A percentile compares a stretch with the other conserved stretches of the same genome.
Conservation (phyloP, 495 filamentous ascomycete species). For the Aspergillus steynii region DNA sequence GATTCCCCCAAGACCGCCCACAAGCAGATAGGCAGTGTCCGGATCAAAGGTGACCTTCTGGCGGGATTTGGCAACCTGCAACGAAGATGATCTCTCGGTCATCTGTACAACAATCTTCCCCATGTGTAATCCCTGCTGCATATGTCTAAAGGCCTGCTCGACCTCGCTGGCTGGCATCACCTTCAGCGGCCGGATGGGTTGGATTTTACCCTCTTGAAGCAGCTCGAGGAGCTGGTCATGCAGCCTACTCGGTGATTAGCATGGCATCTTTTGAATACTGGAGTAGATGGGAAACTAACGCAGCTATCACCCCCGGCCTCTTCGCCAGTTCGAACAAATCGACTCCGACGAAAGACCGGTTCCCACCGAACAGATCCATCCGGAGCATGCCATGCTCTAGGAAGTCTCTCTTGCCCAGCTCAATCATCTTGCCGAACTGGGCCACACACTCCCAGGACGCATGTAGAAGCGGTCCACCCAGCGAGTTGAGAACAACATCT, state of each 20-base stretch:
- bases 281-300: neutral
- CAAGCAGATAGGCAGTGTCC: constrained; percentile 41
- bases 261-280: neutral
- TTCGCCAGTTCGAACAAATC: constrained; percentile 20
- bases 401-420: constrained; percentile 38
- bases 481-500: constrained; percentile 51
- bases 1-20: constrained; percentile 58
- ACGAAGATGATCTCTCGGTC: constrained; percentile 12
- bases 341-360: constrained; percentile 30
- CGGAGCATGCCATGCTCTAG: constrained; percentile 19
- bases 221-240: neutral
- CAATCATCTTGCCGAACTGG: constrained; percentile 52
- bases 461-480: constrained; percentile 46
- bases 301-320: neutral
- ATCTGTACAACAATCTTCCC: constrained; percentile 29
- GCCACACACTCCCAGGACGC: constrained; percentile 56
- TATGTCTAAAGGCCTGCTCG: constrained; percentile 45
- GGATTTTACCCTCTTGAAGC: constrained; percentile 21
- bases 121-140: constrained; percentile 43
- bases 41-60: neutral
- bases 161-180: constrained; percentile 40
- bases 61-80: neutral
- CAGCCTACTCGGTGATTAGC: neutral
- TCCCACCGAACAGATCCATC: constrained; percentile 37
- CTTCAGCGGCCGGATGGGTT: constrained; percentile 38